These are phyloP conservation scores for Penicillium bialowiezense DNA, from an alignment of 495 filamentous ascomycete species.

Conservation along the genomic window DNA sequence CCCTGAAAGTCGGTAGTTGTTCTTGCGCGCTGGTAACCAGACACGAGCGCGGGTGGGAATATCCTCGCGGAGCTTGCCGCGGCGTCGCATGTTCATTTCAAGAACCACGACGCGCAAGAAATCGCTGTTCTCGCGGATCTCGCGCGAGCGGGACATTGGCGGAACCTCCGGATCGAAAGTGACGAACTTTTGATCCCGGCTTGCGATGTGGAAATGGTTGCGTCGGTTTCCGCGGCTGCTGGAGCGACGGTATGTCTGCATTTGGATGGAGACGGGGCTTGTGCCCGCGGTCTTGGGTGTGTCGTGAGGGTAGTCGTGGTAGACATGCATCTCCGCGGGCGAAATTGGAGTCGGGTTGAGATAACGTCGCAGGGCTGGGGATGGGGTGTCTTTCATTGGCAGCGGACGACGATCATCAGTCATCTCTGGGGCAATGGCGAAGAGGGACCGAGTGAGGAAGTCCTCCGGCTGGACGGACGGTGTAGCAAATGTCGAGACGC, in stretches of 20 bases:
- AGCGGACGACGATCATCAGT: conserved; percentile 86
- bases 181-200: conserved; percentile 32
- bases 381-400: conserved; percentile 70
- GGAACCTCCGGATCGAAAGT: conserved; percentile 43
- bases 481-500: conserved; percentile 72
- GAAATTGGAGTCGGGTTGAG: conserved; percentile 77
- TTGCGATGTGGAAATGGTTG: conserved; percentile 30
- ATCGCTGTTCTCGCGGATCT: conserved; percentile 88
- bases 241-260: conserved; percentile 71
- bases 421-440: conserved; percentile 74
- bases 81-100: conserved; percentile 95
- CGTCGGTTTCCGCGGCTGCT: conserved; percentile 33
- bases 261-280: conserved; percentile 77
- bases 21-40: conserved; percentile 81
- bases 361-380: conserved; percentile 85
- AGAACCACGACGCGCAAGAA: conserved; percentile 93
- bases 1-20: conserved; percentile 22
- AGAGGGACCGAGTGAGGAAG: conserved; percentile 81
- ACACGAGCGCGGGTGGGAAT: conserved; percentile 78
- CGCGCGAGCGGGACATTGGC: conserved; percentile 69
- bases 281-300: conserved; percentile 26
- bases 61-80: conserved; percentile 83
- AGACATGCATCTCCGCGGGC: conserved; percentile 63
- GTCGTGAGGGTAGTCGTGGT: conserved; percentile 44
- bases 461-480: conserved; percentile 80